Conservation (phyloP, 2,329 filamentous ascomycete genomes). For the Ceratocystis destructans region DNA sequence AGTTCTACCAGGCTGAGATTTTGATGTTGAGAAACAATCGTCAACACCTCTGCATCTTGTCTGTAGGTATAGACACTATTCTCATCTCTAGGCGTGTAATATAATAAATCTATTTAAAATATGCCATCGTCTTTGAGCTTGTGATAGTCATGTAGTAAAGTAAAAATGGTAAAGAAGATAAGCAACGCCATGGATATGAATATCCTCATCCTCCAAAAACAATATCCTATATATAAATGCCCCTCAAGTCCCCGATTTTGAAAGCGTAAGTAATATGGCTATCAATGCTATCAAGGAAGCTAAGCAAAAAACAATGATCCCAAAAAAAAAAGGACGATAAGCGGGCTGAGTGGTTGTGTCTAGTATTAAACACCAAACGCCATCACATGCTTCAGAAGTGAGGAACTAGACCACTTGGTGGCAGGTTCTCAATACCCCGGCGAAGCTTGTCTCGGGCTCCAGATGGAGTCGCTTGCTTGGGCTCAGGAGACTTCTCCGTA, state of each 20-base stretch:
- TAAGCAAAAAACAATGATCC: conserved; percentile 3
- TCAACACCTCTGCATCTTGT: background rate
- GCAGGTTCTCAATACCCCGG: conserved; percentile 18
- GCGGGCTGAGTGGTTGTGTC: background rate
- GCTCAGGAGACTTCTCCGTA: conserved; percentile 13
- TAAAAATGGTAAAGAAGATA: conserved; percentile 14
- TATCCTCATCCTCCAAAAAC: background rate
- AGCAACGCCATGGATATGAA: background rate
- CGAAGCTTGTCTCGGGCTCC: conserved; percentile 14
- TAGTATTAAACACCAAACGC: background rate
- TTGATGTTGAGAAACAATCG: conserved; percentile 71
- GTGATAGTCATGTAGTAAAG: background rate
- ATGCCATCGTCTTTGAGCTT: background rate
- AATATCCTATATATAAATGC: conserved; percentile 1
- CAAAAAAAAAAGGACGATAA: conserved; percentile 3
- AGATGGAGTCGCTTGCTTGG: conserved; percentile 15
- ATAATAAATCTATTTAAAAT: conserved; percentile 7
- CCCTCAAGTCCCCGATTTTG: background rate
- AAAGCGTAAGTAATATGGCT: background rate
- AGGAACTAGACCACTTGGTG: conserved; percentile 9
- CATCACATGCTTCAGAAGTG: background rate
- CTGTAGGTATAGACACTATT: background rate
- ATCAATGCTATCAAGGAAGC: background rate
- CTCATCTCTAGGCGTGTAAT: background rate
- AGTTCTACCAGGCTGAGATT: conserved; percentile 54